These are phyloP conservation scores for Dispira simplex DNA, from an alignment of 192 early-diverging fungal genomes.

Conservation along the genomic window DNA sequence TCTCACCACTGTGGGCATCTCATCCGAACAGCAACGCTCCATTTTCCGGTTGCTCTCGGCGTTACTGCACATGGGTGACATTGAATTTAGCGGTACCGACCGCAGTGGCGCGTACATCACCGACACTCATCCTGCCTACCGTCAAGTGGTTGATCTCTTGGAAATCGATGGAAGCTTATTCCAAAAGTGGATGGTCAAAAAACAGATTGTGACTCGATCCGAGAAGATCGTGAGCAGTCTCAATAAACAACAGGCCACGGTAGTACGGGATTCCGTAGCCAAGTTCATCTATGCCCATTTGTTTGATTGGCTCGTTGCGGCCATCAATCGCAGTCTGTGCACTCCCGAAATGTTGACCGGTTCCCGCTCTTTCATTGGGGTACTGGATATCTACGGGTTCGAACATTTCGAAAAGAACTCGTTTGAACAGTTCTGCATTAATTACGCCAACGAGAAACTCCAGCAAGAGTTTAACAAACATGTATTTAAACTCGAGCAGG, in stretches of 20 bases:
- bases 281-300: conserved; percentile 93
- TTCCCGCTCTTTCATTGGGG: conserved; percentile 76
- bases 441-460: conserved; percentile 94
- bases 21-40: conserved; percentile 64
- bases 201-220: conserved; percentile 76
- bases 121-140: conserved; percentile 62
- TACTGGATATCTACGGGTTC: conserved; percentile 98
- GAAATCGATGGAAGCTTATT: conserved; percentile 66
- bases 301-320: conserved; percentile 91
- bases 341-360: conserved; percentile 16
- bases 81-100: conserved; percentile 58
- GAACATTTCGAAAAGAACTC: conserved; percentile 99
- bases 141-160: conserved; percentile 52
- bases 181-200: conserved; percentile 88
- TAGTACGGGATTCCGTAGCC: conserved; percentile 84
- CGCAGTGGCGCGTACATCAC: conserved; percentile 50
- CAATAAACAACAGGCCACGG: conserved; percentile 50
- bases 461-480: conserved; percentile 99
- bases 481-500: conserved; percentile 97
- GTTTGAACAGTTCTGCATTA: conserved; percentile 99
- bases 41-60: conserved; percentile 88
- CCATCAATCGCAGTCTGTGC: conserved; percentile 68
- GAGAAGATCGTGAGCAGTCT: conserved; percentile 85
- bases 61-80: conserved; percentile 90
- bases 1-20: conserved; percentile 74